phyloP scores from a whole-genome alignment of 805 yeast species.

The Cyberlindnera maclurae region DNA sequence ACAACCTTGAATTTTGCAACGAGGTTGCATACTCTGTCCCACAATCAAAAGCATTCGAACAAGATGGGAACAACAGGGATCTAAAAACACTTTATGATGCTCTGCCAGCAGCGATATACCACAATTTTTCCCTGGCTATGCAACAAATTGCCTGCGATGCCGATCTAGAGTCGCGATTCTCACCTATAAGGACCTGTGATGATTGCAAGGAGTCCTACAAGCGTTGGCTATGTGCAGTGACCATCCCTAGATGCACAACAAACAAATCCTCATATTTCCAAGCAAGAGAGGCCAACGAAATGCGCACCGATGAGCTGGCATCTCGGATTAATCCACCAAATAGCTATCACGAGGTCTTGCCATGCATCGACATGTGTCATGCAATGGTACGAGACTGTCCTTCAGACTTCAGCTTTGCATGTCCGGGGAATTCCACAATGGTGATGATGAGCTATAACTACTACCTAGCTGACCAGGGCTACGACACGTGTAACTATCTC shows the following conservation, averaged over 20 bases:
- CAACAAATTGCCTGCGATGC: conserved; percentile 73
- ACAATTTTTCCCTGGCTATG: conserved; percentile 67
- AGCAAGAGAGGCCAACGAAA: conserved; percentile 38
- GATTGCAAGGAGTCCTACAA: conserved; percentile 68
- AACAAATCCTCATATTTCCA: conserved; percentile 36
- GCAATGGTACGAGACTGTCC: conserved; percentile 82
- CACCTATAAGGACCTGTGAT: conserved; percentile 67
- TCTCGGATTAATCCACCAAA: conserved; percentile 44
- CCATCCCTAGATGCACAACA: conserved; percentile 81
- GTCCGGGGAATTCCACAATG: conserved; percentile 43
- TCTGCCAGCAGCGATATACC: conserved; percentile 47
- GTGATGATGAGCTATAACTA: conserved; percentile 25
- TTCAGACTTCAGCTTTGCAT: conserved; percentile 59
- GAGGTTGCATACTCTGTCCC: conserved; percentile 90
- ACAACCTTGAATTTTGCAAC: conserved; percentile 67
- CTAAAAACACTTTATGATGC: conserved; percentile 52
- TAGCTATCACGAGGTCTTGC: conserved; percentile 71
- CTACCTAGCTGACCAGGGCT: conserved; percentile 13
- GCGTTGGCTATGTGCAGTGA: conserved; percentile 84
- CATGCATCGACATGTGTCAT: conserved; percentile 78
- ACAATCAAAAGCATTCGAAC: conserved; percentile 29
- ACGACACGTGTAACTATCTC: conserved; percentile 32
- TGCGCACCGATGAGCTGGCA: conserved; percentile 58
- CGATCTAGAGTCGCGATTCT: conserved; percentile 55
- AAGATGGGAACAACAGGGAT: conserved; percentile 24